phyloP scores from a whole-genome alignment of 805 yeast genomes.

The Saccharomycopsis fibuligera region DNA sequence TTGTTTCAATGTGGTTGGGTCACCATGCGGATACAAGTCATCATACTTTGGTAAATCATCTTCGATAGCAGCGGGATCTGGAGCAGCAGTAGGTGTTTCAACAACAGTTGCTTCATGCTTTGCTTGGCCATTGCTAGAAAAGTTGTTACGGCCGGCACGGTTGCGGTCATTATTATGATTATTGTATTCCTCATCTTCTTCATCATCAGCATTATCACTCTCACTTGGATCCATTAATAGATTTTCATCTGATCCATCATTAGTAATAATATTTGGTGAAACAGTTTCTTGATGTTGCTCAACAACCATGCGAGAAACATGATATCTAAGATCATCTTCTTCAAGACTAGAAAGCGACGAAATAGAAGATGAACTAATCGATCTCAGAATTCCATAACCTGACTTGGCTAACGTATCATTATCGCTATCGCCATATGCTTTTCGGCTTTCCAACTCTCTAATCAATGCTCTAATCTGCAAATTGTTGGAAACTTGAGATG shows the following conservation, averaged over 20 bases:
- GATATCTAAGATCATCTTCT: constrained; percentile 25
- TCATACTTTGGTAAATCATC: constrained; percentile 66
- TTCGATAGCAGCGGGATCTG: constrained; percentile 28
- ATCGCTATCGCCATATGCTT: constrained; percentile 25
- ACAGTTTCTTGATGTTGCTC: not conserved
- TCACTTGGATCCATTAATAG: constrained; percentile 15
- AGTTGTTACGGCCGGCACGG: not conserved
- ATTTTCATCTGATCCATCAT: constrained; percentile 23
- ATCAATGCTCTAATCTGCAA: constrained; percentile 28
- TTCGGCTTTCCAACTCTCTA: constrained; percentile 18
- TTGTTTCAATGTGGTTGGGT: constrained; percentile 9
- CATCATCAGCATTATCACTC: constrained; percentile 12
- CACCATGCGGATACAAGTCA: constrained; percentile 61
- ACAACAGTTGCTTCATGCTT: constrained; percentile 30
- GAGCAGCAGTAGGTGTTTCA: constrained; percentile 5
- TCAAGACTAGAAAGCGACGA: constrained; percentile 23
- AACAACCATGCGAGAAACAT: constrained; percentile 29
- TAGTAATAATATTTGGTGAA: not conserved
- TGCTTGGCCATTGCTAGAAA: not conserved
- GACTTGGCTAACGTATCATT: constrained; percentile 13
- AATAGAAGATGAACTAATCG: constrained; percentile 11
- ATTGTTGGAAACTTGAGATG: constrained; percentile 36
- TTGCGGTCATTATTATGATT: not conserved
- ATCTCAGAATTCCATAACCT: not conserved
- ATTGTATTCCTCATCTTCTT: constrained; percentile 19